Conservation (phyloP, 352 stramenopile genomes). For the Globisporangium nunn region DNA sequence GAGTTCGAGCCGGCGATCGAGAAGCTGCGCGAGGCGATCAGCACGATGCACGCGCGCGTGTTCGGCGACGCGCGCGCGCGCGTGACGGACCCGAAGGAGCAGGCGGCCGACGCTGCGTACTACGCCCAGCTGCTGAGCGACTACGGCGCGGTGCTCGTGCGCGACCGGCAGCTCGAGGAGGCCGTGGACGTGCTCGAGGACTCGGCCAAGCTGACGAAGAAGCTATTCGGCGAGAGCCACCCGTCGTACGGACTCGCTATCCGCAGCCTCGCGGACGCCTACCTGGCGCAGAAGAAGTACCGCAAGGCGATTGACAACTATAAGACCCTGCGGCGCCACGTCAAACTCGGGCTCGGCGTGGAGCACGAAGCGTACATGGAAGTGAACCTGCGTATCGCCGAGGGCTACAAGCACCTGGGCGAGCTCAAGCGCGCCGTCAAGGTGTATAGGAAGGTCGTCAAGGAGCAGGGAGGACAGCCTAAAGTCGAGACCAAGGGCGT, state of each 20-base stretch:
- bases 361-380: conserved; percentile 76
- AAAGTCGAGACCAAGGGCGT: conserved; percentile 62
- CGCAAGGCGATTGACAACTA: conserved; percentile 61
- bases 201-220: conserved; percentile 59
- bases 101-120: conserved; percentile 63
- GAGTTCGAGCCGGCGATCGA: conserved; percentile 42
- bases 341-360: conserved; percentile 52
- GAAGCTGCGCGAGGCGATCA: conserved; percentile 63
- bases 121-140: conserved; percentile 78
- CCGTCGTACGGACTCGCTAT: conserved; percentile 70
- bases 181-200: conserved; percentile 75
- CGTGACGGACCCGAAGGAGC: conserved; percentile 45
- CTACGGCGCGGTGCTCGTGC: conserved; percentile 69
- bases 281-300: conserved; percentile 71
- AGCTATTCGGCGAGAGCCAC: conserved; percentile 75
- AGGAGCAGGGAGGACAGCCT: conserved; percentile 45
- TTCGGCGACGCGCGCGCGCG: conserved; percentile 43
- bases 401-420: conserved; percentile 62
- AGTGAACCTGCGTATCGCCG: conserved; percentile 52
- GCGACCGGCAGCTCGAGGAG: conserved; percentile 65
- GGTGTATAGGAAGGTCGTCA: conserved; percentile 45
- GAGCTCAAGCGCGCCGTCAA: conserved; percentile 47
- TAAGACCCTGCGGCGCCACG: conserved; percentile 63
- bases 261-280: conserved; percentile 71
- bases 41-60: conserved; percentile 56